Conservation (phyloP, 805 yeast genomes). For the Lipomyces japonicus region DNA sequence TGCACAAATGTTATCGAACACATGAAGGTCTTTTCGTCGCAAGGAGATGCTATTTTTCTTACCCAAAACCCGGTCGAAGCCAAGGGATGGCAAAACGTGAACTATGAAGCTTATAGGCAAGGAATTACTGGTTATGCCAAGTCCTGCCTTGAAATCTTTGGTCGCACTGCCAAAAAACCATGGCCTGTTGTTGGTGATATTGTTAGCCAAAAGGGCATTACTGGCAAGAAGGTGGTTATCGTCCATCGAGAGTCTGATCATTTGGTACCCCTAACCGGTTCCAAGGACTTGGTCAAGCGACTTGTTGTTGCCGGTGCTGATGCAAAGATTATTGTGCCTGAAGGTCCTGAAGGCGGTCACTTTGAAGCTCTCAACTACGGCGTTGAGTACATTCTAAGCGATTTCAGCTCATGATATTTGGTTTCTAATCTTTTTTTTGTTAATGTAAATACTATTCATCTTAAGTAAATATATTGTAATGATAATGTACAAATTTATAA, state of each 20-base stretch:
- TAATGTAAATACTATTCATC: neutral
- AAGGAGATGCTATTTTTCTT: constrained; percentile 20
- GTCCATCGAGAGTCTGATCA: constrained; percentile 23
- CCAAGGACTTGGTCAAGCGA: constrained; percentile 17
- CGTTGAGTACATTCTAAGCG: constrained; percentile 19
- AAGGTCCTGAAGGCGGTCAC: constrained; percentile 26
- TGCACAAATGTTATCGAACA: constrained; percentile 19
- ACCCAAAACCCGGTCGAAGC: constrained; percentile 25
- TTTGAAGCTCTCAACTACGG: constrained; percentile 26
- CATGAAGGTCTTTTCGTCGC: constrained; percentile 19
- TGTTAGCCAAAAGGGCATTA: constrained; percentile 17
- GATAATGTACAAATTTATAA: neutral
- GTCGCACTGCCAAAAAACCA: constrained; percentile 15
- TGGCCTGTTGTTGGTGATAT: constrained; percentile 28
- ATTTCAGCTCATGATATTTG: neutral
- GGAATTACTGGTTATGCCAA: constrained; percentile 22
- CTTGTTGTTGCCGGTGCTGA: constrained; percentile 29
- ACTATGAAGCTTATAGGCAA: constrained; percentile 27
- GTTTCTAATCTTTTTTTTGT: neutral
- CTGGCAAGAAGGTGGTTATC: constrained; percentile 19
- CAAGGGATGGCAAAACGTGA: constrained; percentile 24
- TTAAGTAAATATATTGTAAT: no score
- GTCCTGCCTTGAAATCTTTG: constrained; percentile 27
- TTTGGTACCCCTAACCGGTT: constrained; percentile 16
- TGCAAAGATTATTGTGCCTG: constrained; percentile 19